A percentile compares a stretch with the other conserved stretches of the same genome.
These are phyloP conservation scores for Ilyonectria mors-panacis DNA, from an alignment of 2,329 filamentous ascomycete species.

Conservation along the genomic window DNA sequence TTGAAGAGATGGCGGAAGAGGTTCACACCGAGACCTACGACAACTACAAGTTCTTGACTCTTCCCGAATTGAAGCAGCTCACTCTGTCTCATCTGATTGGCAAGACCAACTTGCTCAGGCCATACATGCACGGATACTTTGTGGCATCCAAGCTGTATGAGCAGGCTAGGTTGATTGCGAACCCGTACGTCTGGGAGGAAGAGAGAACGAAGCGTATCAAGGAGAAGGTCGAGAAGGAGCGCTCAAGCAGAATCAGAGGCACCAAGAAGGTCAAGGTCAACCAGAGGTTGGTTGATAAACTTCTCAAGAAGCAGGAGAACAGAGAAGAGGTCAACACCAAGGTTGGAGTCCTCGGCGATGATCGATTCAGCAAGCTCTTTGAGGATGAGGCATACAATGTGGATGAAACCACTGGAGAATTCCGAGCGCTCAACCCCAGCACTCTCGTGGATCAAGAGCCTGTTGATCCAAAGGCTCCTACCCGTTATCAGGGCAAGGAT, in stretches of 20 bases:
- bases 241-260: slow-evolving; percentile 93
- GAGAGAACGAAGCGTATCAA: slow-evolving; percentile 92
- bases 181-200: slow-evolving; percentile 94
- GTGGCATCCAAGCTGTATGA: slow-evolving; percentile 96
- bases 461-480: slow-evolving; percentile 53
- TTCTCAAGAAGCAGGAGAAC: slow-evolving; percentile 75
- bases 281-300: slow-evolving; percentile 82
- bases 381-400: slow-evolving; percentile 94
- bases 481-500: slow-evolving; percentile 57
- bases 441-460: slow-evolving; percentile 66
- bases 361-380: slow-evolving; percentile 90
- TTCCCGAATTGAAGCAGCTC: slow-evolving; percentile 86
- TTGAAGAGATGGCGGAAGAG: slow-evolving; percentile 97
- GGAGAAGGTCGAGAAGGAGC: slow-evolving; percentile 96
- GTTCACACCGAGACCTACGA: slow-evolving; percentile 88
- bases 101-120: slow-evolving; percentile 88
- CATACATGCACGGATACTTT: slow-evolving; percentile 99
- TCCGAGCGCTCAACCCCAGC: slow-evolving; percentile 90
- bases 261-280: slow-evolving; percentile 99
- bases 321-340: slow-evolving; percentile 70
- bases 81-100: slow-evolving; percentile 92
- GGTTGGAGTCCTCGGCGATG: slow-evolving; percentile 82
- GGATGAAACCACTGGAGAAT: slow-evolving; percentile 91
- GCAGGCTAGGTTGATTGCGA: slow-evolving; percentile 91
- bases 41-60: slow-evolving; percentile 98